Percentiles rank a stretch among this genome's conserved stretches.
Conservation (phyloP, 2,329 filamentous ascomycete species). For the Eurotiales sp. region DNA sequence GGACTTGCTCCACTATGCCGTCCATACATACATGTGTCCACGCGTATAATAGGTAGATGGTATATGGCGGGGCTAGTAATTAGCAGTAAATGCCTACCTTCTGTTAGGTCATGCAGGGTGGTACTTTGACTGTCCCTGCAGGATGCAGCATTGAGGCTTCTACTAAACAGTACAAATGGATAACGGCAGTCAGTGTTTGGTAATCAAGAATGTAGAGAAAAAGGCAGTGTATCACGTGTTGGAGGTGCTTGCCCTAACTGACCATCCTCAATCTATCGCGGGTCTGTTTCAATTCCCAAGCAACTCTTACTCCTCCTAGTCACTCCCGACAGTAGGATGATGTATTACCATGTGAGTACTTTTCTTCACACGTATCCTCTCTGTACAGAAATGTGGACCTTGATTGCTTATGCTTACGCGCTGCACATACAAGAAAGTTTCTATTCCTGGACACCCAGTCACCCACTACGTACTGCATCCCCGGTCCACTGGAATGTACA, state of each 20-base stretch:
- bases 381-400: background rate
- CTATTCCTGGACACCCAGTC: background rate
- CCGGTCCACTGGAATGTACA: background rate
- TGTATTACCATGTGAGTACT: too few species aligned
- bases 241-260: background rate
- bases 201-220: background rate
- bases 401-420: background rate
- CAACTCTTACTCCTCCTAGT: background rate
- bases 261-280: background rate
- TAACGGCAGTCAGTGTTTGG: background rate
- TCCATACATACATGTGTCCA: too few species aligned
- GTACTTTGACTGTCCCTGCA: too few species aligned
- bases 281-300: background rate
- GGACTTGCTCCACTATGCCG: too few species aligned
- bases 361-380: background rate
- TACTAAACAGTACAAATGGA: background rate
- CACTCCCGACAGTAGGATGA: too few species aligned
- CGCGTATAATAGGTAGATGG: too few species aligned
- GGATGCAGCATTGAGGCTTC: background rate
- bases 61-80: too few species aligned
- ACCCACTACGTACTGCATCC: too few species aligned
- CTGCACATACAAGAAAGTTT: background rate
- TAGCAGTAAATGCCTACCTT: too few species aligned
- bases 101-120: too few species aligned
- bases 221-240: background rate